Evolutionary conservation across 495 filamentous ascomycete genomes (phyloP), one percentile per base, ranked within the genome.

Genomic region (Friedmanniomyces endolithicus): DNA sequence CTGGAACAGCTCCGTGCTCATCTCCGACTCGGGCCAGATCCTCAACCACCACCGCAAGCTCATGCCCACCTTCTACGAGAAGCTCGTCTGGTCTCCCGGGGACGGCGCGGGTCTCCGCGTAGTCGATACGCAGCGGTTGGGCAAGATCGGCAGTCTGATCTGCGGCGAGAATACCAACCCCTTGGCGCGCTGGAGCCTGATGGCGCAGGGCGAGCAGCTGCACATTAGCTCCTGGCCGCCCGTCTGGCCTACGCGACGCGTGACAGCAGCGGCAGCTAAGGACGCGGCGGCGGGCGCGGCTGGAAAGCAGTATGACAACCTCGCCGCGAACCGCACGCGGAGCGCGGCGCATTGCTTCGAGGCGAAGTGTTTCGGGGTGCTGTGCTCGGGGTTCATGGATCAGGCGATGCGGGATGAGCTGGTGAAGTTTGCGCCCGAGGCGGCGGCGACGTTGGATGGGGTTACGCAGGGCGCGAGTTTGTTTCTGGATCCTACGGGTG

Each of bases 161-260:
- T 77, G 74, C 61, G 73, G 74, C 65, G 74, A 77, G 58, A 67
- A 75, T 34, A 74, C 74, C 12, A 47, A 74, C 71, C 59, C 72
- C 69, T 44, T 69, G 63, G 73, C 73, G 24, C 34, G 62, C 23
- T 62, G 52, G 35, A 50, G 50, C 31, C 46, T 64, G 17, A 65
- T 65, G 60, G 60, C 63, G 44, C 57, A 61, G 37, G 63, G 56
- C 29, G 60, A 65, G 55, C 60, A 63, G 37, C 19, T 65, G 27
- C 63, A 65, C 31, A 50, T 63, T 22, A 45, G 17, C 9, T 58
- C 43, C 29, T 65, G 60, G 60, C 63, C 63, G 44, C 23, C 60
- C 1, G 24, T 52, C 7, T 58, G 54, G 55, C 58, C 58, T 29
- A 58, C 55, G 17, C n/a, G 24, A 37, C 31, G 46, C 12, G n/a